Conservation (phyloP, 306 rosid species). For the Prunus davidiana region DNA sequence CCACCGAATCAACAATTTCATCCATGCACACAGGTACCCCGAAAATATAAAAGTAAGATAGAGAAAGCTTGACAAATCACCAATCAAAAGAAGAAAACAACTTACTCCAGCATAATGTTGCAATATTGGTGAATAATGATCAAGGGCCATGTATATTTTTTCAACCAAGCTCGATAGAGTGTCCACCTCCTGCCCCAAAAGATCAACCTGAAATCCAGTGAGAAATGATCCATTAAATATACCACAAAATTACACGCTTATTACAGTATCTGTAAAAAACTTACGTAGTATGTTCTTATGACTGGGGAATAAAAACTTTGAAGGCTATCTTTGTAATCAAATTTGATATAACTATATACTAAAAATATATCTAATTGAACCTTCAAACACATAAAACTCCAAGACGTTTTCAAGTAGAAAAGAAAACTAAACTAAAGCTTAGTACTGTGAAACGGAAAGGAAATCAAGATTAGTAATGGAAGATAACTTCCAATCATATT, state of each 20-base stretch:
- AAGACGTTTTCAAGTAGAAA: no score
- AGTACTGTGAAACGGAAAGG: not conserved
- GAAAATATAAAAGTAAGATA: not conserved
- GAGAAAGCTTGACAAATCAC: not conserved
- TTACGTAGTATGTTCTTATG: not conserved
- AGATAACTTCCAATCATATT: not conserved
- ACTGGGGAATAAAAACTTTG: not conserved
- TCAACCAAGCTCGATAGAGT: constrained; percentile 57
- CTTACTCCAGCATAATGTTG: constrained; percentile 95
- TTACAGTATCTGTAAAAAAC: no score
- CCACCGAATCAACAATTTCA: not conserved
- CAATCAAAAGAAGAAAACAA: constrained; percentile 4
- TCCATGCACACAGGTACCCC: not conserved
- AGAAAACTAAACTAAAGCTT: not conserved
- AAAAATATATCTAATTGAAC: not conserved
- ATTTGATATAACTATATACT: not conserved
- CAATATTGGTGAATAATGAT: constrained; percentile 90
- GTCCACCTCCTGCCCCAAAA: constrained; percentile 82
- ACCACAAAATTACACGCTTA: not conserved
- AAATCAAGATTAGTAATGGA: not conserved
- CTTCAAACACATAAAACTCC: no score
- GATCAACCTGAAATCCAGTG: constrained; percentile 77
- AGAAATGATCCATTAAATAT: constrained; percentile 21
- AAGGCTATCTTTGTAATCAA: not conserved
- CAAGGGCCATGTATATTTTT: constrained; percentile 73